phyloP scores from a whole-genome alignment of 768 basidiomycete species.

The Collybia sp. region DNA sequence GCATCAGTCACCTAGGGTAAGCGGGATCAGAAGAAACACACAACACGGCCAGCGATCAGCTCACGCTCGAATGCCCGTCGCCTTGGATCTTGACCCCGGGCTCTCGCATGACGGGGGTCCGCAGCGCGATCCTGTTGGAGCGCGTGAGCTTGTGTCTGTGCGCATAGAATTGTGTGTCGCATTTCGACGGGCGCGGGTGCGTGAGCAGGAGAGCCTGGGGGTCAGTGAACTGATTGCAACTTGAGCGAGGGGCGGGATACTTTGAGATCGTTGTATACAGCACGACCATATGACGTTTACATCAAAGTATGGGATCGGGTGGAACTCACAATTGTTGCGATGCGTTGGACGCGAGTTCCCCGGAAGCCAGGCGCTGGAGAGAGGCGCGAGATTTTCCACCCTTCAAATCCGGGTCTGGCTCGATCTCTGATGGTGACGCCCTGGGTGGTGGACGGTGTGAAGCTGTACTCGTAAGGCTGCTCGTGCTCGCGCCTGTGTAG shows the following conservation, averaged over 20 bases:
- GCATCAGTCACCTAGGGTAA: slow-evolving; percentile 78
- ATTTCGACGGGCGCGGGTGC: slow-evolving; percentile 58
- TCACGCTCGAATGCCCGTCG: slow-evolving; percentile 88
- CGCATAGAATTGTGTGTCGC: slow-evolving; percentile 68
- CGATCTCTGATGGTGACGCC: neutral
- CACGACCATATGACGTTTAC: slow-evolving; percentile 69
- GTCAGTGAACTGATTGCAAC: slow-evolving; percentile 15
- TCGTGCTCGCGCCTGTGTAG: too few species aligned
- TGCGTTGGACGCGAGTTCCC: slow-evolving; percentile 33
- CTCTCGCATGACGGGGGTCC: slow-evolving; percentile 76
- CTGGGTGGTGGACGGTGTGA: slow-evolving; percentile 7
- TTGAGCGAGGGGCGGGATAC: slow-evolving; percentile 27
- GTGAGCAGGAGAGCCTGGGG: slow-evolving; percentile 58
- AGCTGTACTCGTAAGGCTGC: too few species aligned
- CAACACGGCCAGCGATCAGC: too few species aligned
- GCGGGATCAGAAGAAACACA: neutral
- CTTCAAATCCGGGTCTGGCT: slow-evolving; percentile 21
- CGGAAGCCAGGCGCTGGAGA: slow-evolving; percentile 51
- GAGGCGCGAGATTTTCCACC: slow-evolving; percentile 43
- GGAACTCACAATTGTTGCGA: slow-evolving; percentile 40
- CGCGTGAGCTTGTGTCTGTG: slow-evolving; percentile 55
- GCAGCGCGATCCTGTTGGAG: slow-evolving; percentile 68
- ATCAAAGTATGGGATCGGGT: slow-evolving; percentile 1
- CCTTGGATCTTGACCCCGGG: slow-evolving; percentile 76
- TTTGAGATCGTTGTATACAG: slow-evolving; percentile 87